Percentiles rank a stretch among this genome's conserved stretches.
Evolutionary conservation across 306 rosid species (phyloP).

Genomic region (Adenanthera pavonina): DNA sequence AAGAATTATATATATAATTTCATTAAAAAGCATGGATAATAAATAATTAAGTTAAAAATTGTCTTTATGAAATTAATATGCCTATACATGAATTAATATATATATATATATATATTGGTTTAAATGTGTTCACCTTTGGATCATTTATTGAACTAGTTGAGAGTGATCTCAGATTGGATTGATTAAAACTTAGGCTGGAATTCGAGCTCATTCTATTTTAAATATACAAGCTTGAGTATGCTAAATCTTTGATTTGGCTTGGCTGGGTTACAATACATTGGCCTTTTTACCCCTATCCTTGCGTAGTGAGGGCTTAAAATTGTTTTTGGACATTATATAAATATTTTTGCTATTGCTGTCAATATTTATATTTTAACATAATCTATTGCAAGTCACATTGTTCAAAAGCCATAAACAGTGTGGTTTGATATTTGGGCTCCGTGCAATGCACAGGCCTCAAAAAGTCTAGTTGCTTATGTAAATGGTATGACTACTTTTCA

Average conservation of each 20-base stretch:
- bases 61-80: background rate
- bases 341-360: background rate
- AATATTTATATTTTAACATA: background rate
- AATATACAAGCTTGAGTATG: background rate
- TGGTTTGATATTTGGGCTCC: background rate
- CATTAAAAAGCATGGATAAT: background rate
- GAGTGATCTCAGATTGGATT: background rate
- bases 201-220: background rate
- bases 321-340: background rate
- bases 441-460: too few relatives aligned
- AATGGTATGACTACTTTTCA: constrained; percentile 8
- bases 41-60: background rate
- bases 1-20: background rate
- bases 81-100: too few relatives aligned
- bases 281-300: background rate
- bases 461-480: background rate
- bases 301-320: background rate
- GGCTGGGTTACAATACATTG: background rate
- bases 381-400: background rate
- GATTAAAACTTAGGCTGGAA: background rate
- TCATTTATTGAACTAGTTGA: background rate
- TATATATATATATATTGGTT: too few relatives aligned
- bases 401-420: background rate
- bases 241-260: background rate
- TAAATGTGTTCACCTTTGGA: background rate